Evolutionary conservation across 176 grass and related monocot species (phyloP), one percentile per base, ranked within the genome.

Genomic region (Ensete glaucum): DNA sequence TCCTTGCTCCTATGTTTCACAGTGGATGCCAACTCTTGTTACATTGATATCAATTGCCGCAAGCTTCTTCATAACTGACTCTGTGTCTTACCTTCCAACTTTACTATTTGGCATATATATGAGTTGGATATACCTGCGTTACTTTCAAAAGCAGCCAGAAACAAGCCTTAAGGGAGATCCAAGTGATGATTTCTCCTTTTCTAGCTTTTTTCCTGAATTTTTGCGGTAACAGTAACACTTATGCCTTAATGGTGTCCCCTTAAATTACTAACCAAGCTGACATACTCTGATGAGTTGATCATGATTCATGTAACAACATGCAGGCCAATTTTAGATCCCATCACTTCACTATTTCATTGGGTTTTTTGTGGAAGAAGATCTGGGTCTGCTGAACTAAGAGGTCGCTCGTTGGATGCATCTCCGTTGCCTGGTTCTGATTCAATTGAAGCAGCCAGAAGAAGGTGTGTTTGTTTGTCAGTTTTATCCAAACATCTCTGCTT

Each of bases 91-190:
- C 67, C 86, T 99, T 20, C 95, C 90, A 81, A 69, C 87, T 74
- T 53, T 99, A 80, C 29, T 99, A 69, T 99, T 87, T 89, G 95
- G 95, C 76, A 91, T 91, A 75, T 99, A 99, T 82, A 81, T 89
- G 82, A 94, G 95, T 77, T 99, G 95, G 95, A 91, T 91, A 82
- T 99, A 99, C 78, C 79, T 99, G 76, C 86, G 95, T 19, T 94
- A 94, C 85, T 99, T 99, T 66, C 95, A 99, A 91, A 99, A 55
- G 80, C 87, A 78, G 73, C 64, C 89, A 82, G 95, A 99, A 84
- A 94, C 88, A 54, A 84, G 90, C 53, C 81, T 99, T 67, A 94
- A 89, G 76, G 95, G 95, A 76, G 95, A 99, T 63, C 95, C 90
- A 68, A 99, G 95, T 63, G 95, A 94, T 19, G 95, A 99, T 52